phyloP scores from a whole-genome alignment of 257 asterid genomes.

The Euphrasia confusa region DNA sequence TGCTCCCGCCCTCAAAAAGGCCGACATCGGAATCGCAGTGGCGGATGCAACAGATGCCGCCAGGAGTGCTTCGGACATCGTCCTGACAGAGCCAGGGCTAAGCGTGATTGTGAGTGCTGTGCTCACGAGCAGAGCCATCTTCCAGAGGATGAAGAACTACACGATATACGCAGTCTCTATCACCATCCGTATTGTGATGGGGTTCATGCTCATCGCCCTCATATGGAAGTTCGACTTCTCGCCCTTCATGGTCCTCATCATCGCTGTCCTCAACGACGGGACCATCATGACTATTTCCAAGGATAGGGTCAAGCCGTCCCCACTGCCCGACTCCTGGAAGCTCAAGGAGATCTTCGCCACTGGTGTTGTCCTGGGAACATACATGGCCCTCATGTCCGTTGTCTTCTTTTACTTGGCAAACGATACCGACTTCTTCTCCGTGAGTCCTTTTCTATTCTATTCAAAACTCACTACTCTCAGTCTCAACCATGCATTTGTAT shows the following conservation, averaged over 20 bases:
- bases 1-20: slow-evolving; percentile 78
- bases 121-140: slow-evolving; percentile 80
- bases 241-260: slow-evolving; percentile 55
- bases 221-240: slow-evolving; percentile 58
- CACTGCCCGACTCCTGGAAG: slow-evolving; percentile 53
- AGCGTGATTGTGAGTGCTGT: slow-evolving; percentile 79
- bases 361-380: slow-evolving; percentile 47
- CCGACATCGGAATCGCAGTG: slow-evolving; percentile 83
- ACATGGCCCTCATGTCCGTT: slow-evolving; percentile 47
- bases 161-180: slow-evolving; percentile 60
- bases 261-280: slow-evolving; percentile 52
- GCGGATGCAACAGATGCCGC: slow-evolving; percentile 88
- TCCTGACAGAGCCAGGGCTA: slow-evolving; percentile 75
- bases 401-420: slow-evolving; percentile 40
- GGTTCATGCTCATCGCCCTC: slow-evolving; percentile 51
- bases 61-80: slow-evolving; percentile 81
- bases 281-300: slow-evolving; percentile 63
- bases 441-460: slow-evolving; percentile 10
- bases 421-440: slow-evolving; percentile 45
- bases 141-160: slow-evolving; percentile 89
- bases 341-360: slow-evolving; percentile 54
- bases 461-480: too few species aligned
- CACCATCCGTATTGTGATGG: slow-evolving; percentile 52
- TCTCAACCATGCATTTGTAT: not conserved
- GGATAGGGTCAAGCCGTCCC: slow-evolving; percentile 61